These are phyloP conservation scores for Colletotrichum costaricense DNA, from an alignment of 2,329 filamentous ascomycete genomes.

Conservation along the genomic window DNA sequence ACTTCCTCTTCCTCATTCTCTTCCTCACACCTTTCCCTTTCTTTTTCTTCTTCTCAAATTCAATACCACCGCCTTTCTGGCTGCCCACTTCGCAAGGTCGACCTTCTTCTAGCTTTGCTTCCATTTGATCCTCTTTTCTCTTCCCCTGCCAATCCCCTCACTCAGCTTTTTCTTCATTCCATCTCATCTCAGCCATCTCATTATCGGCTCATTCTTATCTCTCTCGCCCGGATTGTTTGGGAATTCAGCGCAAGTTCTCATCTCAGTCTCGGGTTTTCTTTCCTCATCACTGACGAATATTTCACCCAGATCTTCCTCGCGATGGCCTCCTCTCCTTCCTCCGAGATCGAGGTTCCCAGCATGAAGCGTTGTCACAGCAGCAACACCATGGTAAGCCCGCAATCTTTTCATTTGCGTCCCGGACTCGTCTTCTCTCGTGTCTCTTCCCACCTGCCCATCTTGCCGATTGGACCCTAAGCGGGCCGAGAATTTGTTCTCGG, in stretches of 20 bases:
- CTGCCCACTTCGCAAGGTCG: neutral
- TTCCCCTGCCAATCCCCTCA: neutral
- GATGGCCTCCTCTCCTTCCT: neutral
- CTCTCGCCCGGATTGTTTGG: neutral
- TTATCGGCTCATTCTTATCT: neutral
- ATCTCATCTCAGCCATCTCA: neutral
- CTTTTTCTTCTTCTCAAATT: neutral
- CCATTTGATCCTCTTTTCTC: neutral
- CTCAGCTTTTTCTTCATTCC: neutral
- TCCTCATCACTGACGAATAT: neutral
- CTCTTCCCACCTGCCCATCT: slow-evolving; percentile 15
- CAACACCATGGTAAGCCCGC: slow-evolving; percentile 13
- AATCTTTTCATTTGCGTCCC: slow-evolving; percentile 17
- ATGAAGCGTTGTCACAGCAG: neutral
- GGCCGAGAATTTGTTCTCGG: neutral
- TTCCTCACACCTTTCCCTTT: neutral
- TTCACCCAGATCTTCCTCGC: no score
- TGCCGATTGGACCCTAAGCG: slow-evolving; percentile 20
- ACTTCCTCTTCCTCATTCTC: no score
- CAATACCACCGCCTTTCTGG: neutral
- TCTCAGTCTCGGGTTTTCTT: neutral
- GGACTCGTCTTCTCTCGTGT: slow-evolving; percentile 14
- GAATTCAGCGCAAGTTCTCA: neutral
- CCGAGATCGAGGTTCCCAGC: neutral
- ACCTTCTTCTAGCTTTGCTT: neutral